Base-by-base conservation (phyloP, 1,139 yeast species). In the Candida sojae region DNA sequence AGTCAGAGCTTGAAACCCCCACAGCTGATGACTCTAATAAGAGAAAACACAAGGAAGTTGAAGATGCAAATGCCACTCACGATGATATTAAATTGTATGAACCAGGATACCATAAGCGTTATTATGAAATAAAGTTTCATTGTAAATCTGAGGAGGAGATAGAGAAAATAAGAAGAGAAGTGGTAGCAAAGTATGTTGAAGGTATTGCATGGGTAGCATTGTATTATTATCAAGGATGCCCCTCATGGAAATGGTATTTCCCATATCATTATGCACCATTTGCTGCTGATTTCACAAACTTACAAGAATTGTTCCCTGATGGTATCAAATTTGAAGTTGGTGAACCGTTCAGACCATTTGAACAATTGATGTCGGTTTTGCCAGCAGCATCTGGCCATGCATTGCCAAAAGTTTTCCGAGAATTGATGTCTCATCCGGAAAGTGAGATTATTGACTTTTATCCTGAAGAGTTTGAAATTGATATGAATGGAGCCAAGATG, bases 221-320 rank as follows among this genome's bases (percentile, higher is more conserved):
- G 48, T 95, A 95, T 66, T 95, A 95, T 68, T 93, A 89, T 64
- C 99, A 93, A 69, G 98, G 97, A 3, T 93, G 98, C 69, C 96
- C 97, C 0, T 92, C 98, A 0, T 95, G 99, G 99, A 87, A 86
- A 49, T 95, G 99, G 99, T 95, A 83, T 66, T 95, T 86, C 60
- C 99, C 98, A 0, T 93, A 86, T 63, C 99, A 95, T 64, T 95
- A 95, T 69, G 98, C 99, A 0, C 99, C 99, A 17, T 91, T 93
- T 75, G 98, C 98, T 0, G 79, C 87, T 7, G 99, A 95, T 64
- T 87, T 95, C 60, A 72, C 68, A 4, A 80, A 83, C 44, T 68
- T 91, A 40, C 59, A 62, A 17, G 71, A 65, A 4, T 62, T 74
- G 11, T 64, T 74, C 10, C 76, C 79, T 1, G 83, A 79, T 32